These are phyloP conservation scores for Carex pumila DNA, from an alignment of 176 grass and related monocot genomes.

Conservation along the genomic window DNA sequence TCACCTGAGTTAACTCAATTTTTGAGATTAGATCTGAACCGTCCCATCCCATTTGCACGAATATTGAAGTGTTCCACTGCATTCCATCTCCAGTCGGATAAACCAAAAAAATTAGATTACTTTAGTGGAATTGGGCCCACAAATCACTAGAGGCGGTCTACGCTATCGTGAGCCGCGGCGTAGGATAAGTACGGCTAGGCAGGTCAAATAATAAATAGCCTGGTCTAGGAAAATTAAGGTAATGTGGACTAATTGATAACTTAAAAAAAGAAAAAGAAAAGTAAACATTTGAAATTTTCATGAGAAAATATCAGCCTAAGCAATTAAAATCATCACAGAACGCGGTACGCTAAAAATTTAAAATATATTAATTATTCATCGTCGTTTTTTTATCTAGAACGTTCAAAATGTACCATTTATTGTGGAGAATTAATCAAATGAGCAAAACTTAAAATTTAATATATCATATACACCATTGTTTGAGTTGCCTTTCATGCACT, in stretches of 20 bases:
- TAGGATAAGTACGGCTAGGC: not conserved
- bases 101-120: too few relatives aligned
- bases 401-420: not conserved
- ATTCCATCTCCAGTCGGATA: too few relatives aligned
- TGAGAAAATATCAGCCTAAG: not conserved
- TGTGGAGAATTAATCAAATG: not conserved
- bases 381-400: not conserved
- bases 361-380: not conserved
- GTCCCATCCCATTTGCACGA: too few relatives aligned
- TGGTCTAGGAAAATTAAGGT: not conserved
- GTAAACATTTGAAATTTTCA: not conserved
- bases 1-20: too few relatives aligned
- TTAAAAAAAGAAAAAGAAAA: not conserved
- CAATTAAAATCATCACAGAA: not conserved
- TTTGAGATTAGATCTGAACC: too few relatives aligned
- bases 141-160: conserved; percentile 5
- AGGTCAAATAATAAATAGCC: not conserved
- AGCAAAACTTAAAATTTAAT: not conserved
- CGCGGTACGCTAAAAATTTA: not conserved
- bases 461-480: not conserved
- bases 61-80: too few relatives aligned
- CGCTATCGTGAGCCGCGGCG: not conserved
- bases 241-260: not conserved
- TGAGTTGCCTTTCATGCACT: too few relatives aligned
- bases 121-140: not conserved